phyloP scores from a whole-genome alignment of 2,329 filamentous ascomycete genomes.

The Neofusicoccum cordaticola region DNA sequence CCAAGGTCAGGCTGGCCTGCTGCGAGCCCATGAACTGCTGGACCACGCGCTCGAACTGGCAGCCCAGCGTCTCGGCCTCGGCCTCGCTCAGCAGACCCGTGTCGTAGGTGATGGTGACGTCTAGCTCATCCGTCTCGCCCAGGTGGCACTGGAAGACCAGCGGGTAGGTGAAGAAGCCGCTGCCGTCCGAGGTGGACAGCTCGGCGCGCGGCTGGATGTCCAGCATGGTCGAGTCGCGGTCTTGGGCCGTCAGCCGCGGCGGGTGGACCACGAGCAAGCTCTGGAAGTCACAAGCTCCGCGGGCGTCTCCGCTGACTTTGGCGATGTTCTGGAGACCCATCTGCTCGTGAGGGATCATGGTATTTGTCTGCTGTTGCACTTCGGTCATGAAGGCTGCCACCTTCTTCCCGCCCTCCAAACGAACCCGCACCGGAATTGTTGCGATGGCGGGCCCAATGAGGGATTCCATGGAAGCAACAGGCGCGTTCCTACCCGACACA shows the following conservation, averaged over 20 bases:
- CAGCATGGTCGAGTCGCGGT: no score
- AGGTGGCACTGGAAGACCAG: not conserved
- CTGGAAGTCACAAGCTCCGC: conserved; percentile 52
- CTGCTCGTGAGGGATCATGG: conserved; percentile 24
- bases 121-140: not conserved
- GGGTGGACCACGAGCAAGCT: conserved; percentile 52
- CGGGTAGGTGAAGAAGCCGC: not conserved
- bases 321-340: conserved; percentile 28
- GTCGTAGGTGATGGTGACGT: not conserved
- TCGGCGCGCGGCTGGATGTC: not conserved
- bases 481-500: conserved; percentile 61
- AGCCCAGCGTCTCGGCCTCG: not conserved
- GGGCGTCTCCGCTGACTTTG: conserved; percentile 46
- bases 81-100: not conserved
- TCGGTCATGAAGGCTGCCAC: no score
- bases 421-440: not conserved
- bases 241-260: not conserved
- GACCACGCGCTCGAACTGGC: conserved; percentile 11
- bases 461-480: not conserved
- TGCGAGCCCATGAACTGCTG: not conserved
- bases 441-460: not conserved
- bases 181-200: no score
- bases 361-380: conserved; percentile 1
- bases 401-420: not conserved
- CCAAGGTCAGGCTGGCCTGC: not conserved